Conservation (phyloP, 495 filamentous ascomycete genomes). For the Copromyces sp. region DNA sequence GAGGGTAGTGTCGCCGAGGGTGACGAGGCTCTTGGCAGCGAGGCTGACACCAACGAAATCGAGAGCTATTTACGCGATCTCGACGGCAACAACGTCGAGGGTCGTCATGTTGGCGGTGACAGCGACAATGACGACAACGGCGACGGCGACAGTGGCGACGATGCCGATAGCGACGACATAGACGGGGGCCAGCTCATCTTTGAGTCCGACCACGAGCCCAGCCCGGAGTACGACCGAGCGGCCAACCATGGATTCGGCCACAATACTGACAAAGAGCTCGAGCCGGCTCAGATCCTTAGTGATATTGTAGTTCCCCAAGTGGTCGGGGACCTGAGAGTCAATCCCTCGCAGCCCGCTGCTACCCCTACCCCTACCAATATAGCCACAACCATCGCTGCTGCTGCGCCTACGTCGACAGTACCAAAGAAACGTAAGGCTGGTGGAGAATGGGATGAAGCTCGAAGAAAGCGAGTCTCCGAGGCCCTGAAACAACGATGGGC, state of each 20-base stretch:
- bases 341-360: background rate
- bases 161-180: background rate
- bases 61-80: background rate
- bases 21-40: background rate
- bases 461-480: background rate
- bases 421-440: background rate
- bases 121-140: background rate
- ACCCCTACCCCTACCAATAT: background rate
- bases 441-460: background rate
- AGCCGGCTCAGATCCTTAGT: slow-evolving; percentile 11
- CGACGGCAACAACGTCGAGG: background rate
- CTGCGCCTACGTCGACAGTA: background rate
- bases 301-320: slow-evolving; percentile 6
- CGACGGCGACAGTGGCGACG: background rate
- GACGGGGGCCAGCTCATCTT: background rate
- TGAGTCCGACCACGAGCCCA: background rate
- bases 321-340: background rate
- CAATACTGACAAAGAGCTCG: background rate
- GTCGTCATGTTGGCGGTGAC: background rate
- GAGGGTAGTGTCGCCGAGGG: background rate
- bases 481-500: slow-evolving; percentile 13
- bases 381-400: background rate
- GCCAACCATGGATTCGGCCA: background rate
- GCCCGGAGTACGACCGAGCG: background rate
- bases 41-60: background rate